phyloP scores from a whole-genome alignment of 257 asterid genomes.

The Striga asiatica region DNA sequence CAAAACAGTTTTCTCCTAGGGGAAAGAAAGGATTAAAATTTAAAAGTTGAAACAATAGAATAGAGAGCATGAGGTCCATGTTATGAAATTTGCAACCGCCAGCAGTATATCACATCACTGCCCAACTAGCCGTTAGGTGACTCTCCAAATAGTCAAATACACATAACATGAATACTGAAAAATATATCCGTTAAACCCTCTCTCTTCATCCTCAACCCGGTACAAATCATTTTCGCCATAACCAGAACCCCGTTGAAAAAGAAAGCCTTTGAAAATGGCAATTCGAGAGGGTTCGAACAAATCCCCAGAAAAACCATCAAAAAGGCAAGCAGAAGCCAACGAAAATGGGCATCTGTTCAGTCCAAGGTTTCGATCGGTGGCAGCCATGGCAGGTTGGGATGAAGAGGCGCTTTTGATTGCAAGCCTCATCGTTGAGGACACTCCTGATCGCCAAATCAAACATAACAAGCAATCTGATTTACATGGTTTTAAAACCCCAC shows the following conservation, averaged over 20 bases:
- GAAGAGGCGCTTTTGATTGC: conserved; percentile 83
- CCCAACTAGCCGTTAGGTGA: conserved; percentile 31
- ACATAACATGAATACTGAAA: background rate
- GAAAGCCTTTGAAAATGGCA: conserved; percentile 23
- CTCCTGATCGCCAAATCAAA: conserved; percentile 59
- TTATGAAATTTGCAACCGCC: background rate
- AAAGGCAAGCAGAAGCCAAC: conserved; percentile 15
- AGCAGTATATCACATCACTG: background rate
- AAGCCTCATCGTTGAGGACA: conserved; percentile 75
- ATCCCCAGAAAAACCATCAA: conserved; percentile 15
- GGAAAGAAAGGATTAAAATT: background rate
- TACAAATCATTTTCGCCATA: background rate
- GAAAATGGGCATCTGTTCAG: conserved; percentile 46
- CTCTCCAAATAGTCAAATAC: conserved; percentile 1
- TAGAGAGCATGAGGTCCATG: conserved; percentile 3
- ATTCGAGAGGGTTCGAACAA: conserved; percentile 20
- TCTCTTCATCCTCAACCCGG: background rate
- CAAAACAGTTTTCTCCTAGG: too few species aligned
- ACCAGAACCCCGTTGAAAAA: background rate
- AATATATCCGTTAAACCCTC: conserved; percentile 20
- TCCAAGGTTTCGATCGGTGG: conserved; percentile 80
- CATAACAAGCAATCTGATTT: conserved; percentile 46
- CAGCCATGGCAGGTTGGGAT: conserved; percentile 99
- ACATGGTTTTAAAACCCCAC: conserved; percentile 49
- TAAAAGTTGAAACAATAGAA: background rate